Conservation (phyloP, 306 rosid genomes). For the Abrus precatorius region DNA sequence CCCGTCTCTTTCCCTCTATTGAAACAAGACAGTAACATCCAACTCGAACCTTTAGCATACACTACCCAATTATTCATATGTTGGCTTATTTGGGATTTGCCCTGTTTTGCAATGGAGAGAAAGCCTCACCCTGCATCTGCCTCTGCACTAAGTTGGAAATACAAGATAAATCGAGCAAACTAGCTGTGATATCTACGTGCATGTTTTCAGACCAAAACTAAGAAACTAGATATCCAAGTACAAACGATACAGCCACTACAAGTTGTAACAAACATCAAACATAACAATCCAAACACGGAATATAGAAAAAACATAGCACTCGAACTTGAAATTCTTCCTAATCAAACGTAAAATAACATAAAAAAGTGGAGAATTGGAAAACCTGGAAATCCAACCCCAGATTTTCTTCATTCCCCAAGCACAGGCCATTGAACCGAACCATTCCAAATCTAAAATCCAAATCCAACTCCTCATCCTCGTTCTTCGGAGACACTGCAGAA, state of each 20-base stretch:
- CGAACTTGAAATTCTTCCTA: conserved; percentile 47
- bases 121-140: conserved; percentile 23
- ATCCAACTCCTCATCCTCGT: conserved; percentile 34
- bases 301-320: conserved; percentile 5
- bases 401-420: conserved; percentile 62
- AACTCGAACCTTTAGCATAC: conserved; percentile 41
- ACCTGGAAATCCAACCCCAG: conserved; percentile 63
- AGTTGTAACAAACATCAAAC: conserved; percentile 51
- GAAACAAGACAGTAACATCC: conserved; percentile 42
- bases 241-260: conserved; percentile 38
- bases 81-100: conserved; percentile 43
- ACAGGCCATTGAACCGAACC: conserved; percentile 59
- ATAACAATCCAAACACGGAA: conserved; percentile 45
- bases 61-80: conserved; percentile 40
- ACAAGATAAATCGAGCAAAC: conserved; percentile 30
- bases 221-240: conserved; percentile 45
- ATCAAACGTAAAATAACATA: conserved; percentile 52
- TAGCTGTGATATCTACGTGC: conserved; percentile 13
- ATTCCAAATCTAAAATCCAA: conserved; percentile 48
- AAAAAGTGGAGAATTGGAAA: conserved; percentile 56
- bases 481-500: no score
- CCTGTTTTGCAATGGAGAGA: conserved; percentile 48
- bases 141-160: conserved; percentile 46
- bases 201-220: conserved; percentile 37
- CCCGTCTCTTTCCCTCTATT: conserved; percentile 45